A percentile compares a stretch with the other conserved stretches of the same genome.
Evolutionary conservation across 805 yeast genomes (phyloP).

Genomic region (Lipomyces chichibuensis): DNA sequence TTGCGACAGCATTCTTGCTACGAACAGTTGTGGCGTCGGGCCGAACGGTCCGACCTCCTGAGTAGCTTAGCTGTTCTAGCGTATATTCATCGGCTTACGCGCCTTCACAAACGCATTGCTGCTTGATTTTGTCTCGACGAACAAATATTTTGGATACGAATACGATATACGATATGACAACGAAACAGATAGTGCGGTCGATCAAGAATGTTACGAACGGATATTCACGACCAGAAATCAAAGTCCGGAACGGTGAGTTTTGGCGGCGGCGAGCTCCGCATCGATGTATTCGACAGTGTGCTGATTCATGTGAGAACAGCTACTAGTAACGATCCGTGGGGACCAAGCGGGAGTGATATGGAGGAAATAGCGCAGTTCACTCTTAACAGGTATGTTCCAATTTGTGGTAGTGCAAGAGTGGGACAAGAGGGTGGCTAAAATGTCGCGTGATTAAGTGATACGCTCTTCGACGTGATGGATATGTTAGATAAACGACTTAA

Average conservation of each 20-base stretch:
- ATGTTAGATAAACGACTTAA: conserved; percentile 89
- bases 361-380: conserved; percentile 80
- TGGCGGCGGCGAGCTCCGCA: too few relatives aligned
- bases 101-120: not conserved
- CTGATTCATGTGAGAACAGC: conserved; percentile 48
- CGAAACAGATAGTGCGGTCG: conserved; percentile 31
- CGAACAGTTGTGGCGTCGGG: not conserved
- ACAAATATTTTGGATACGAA: not conserved
- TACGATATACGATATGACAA: not conserved
- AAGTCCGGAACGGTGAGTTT: conserved; percentile 66
- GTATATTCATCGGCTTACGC: not conserved
- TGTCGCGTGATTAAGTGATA: conserved; percentile 49
- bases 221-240: conserved; percentile 79
- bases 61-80: not conserved
- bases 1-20: not conserved
- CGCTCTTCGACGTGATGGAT: conserved; percentile 88
- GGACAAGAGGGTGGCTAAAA: not conserved
- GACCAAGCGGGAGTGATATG: conserved; percentile 82
- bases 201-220: conserved; percentile 85
- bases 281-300: not conserved
- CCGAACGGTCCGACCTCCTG: not conserved
- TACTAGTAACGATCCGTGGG: conserved; percentile 82
- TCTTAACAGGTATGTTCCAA: conserved; percentile 52
- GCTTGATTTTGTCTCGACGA: not conserved
- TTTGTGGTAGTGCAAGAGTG: not conserved